Percentiles rank a stretch among this genome's conserved stretches.
These are phyloP conservation scores for Ascochyta clinopodiicola DNA, from an alignment of 2,329 filamentous ascomycete genomes.

Conservation along the genomic window DNA sequence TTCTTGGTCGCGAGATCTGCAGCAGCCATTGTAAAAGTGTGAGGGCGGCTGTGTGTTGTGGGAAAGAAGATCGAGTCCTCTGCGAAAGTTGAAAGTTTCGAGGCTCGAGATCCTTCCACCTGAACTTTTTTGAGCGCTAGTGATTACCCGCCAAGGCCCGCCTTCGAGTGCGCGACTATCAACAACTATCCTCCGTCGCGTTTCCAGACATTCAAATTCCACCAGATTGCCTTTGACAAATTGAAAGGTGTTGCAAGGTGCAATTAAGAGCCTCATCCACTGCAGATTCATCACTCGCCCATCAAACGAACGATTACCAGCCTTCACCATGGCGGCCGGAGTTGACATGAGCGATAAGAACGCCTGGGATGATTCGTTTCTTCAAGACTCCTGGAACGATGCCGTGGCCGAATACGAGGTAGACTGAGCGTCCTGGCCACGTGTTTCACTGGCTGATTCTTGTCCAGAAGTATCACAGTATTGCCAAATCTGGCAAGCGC, in stretches of 20 bases:
- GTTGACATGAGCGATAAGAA: conserved; percentile 40
- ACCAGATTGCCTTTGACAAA: too few relatives aligned
- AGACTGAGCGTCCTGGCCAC: not conserved
- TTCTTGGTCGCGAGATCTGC: conserved; percentile 61
- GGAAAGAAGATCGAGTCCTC: conserved; percentile 15
- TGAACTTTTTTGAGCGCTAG: conserved; percentile 44
- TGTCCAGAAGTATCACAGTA: conserved; percentile 48
- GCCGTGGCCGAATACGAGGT: conserved; percentile 48
- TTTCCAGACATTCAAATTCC: too few relatives aligned
- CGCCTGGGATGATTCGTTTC: conserved; percentile 49
- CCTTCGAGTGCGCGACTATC: conserved; percentile 2
- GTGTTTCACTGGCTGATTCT: conserved; percentile 18
- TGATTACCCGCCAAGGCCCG: conserved; percentile 25
- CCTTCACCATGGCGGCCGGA: conserved; percentile 28
- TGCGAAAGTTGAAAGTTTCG: conserved; percentile 42
- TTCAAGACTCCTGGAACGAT: conserved; percentile 45
- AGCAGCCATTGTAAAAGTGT: conserved; percentile 56
- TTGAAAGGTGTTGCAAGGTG: too few relatives aligned
- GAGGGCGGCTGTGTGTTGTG: conserved; percentile 19
- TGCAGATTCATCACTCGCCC: not conserved
- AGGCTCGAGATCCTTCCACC: conserved; percentile 34
- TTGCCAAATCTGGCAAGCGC: conserved; percentile 44
- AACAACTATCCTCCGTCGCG: not conserved
- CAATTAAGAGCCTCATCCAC: not conserved
- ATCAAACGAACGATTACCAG: not conserved